Evolutionary conservation across 139 green algal genomes (phyloP).

Genomic region (Edaphochlamys debaryana): DNA sequence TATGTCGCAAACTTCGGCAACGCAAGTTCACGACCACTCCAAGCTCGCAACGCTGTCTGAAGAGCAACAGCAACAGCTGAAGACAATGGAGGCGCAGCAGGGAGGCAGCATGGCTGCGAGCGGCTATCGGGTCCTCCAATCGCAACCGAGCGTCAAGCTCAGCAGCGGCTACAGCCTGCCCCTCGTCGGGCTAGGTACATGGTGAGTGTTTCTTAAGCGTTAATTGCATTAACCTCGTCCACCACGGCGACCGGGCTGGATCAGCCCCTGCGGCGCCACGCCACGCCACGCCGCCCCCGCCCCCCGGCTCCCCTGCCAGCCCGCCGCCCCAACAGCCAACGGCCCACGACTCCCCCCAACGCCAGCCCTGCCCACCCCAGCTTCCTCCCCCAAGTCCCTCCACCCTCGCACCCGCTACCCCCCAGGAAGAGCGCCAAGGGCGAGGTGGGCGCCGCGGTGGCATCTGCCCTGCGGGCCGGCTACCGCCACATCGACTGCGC

Average conservation of each 20-base stretch:
- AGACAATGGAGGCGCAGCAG: background rate
- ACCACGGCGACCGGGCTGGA: background rate
- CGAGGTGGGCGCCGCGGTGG: conserved; percentile 62
- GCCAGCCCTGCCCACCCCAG: no score
- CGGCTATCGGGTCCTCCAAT: conserved; percentile 16
- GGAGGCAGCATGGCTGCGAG: background rate
- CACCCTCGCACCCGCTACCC: no score
- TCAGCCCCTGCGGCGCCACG: background rate
- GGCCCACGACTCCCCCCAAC: no score
- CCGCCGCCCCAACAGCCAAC: no score
- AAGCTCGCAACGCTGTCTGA: no score
- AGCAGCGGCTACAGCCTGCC: conserved; percentile 66
- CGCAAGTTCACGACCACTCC: no score
- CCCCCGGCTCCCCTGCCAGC: background rate
- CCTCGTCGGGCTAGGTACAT: conserved; percentile 74
- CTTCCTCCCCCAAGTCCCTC: background rate
- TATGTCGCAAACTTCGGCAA: no score
- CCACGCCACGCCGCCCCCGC: no score
- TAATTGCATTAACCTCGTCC: background rate
- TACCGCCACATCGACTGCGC: conserved; percentile 77
- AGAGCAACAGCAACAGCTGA: conserved; percentile 38
- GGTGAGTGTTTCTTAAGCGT: conserved; percentile 31
- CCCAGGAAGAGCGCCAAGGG: conserved; percentile 56
- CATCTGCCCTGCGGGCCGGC: conserved; percentile 59
- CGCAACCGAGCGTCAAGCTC: conserved; percentile 38